Base-by-base conservation (phyloP, 768 basidiomycete species). In the Obba rivulosa region DNA sequence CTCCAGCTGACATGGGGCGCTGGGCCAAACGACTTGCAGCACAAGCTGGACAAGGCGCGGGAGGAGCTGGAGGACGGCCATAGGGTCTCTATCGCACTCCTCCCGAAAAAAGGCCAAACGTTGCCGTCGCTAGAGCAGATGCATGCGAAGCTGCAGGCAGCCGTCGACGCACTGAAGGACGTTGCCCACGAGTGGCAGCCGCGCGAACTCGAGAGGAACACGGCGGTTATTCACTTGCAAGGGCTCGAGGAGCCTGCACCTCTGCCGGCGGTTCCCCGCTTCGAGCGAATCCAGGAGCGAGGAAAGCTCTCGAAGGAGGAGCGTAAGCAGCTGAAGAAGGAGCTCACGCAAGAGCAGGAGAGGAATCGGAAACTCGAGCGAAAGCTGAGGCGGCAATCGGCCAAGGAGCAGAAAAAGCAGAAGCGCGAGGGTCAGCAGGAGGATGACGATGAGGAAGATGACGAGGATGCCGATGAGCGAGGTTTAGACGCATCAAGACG, bases 1-100 rank as follows among this genome's bases (percentile, higher is more conserved):
- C 69, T 88, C 4, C 83, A 86, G 65, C 59, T 92, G 40, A 79
- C 81, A 11, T 92, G 87, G 85, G 72, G 69, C 2, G 76, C 81
- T 11, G 78, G 68, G 7, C 53, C 62, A 24, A 77, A 72, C 7
- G 90, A 92, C 57, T 57, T 83, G 17, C 70, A 69, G 34, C 83
- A 84, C 63, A 91, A 88, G 62, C 50, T 91, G 28, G 70, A 67
- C 45, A 83, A 81, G 62, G 76, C 74, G 18, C 63, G 69, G 43
- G 68, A 73, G 44, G 76, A 83, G 34, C 64, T 92, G 46, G 76
- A 75, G 55, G 79, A 79, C 53, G 85, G 85, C 0, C 63, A 69
- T 25, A 67, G 75, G 8, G 77, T 90, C 48, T 71, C 77, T 46
- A 55, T 92, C 22, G 66, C 75, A 2, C 76, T 85, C 55, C 63